Conservation (phyloP, 2,329 filamentous ascomycete species). For the Microcera coccophila region DNA sequence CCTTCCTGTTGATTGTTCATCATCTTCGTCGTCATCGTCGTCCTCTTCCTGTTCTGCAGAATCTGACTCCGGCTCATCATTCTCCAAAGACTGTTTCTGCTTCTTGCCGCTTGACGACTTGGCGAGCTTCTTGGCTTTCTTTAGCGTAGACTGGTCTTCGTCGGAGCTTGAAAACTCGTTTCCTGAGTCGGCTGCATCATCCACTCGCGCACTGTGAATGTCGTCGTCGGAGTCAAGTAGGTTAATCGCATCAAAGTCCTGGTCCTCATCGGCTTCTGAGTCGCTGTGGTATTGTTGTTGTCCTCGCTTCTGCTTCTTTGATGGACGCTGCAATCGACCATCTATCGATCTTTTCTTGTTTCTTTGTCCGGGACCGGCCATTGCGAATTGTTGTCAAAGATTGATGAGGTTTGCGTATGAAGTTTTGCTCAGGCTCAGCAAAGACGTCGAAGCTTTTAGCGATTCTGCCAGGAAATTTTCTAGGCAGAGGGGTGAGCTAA, state of each 20-base stretch:
- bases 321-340: conserved; percentile 36
- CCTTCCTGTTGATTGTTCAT: conserved; percentile 33
- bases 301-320: conserved; percentile 50
- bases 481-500: conserved; percentile 23
- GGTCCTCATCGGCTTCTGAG: conserved; percentile 42
- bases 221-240: conserved; percentile 57
- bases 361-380: conserved; percentile 29
- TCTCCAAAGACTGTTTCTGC: conserved; percentile 16
- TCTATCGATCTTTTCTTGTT: conserved; percentile 34
- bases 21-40: conserved; percentile 33
- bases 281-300: conserved; percentile 51
- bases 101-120: conserved; percentile 28
- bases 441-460: conserved; percentile 14
- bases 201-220: conserved; percentile 49
- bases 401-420: background rate
- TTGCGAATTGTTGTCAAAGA: conserved; percentile 17
- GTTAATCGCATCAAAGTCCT: conserved; percentile 49
- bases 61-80: conserved; percentile 30
- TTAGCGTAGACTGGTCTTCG: conserved; percentile 30
- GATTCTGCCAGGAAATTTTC: conserved; percentile 17
- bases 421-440: background rate
- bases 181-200: conserved; percentile 44
- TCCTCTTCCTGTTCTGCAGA: conserved; percentile 40
- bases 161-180: conserved; percentile 37
- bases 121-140: conserved; percentile 29